Conservation (phyloP, 2,329 filamentous ascomycete genomes). For the Exophiala sideris region DNA sequence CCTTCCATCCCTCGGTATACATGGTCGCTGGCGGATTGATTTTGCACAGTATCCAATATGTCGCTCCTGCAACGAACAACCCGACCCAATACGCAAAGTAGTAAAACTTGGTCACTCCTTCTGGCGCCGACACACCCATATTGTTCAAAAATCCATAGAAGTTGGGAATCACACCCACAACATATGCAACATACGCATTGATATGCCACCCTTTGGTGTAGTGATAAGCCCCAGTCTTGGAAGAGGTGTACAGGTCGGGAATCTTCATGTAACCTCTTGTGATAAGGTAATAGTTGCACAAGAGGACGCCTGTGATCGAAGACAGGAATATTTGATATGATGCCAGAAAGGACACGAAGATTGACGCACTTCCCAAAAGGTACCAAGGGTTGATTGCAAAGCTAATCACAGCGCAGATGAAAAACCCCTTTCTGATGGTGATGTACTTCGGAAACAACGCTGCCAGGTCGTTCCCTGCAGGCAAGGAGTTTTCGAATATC, state of each 20-base stretch:
- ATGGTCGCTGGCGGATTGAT: conserved; percentile 23
- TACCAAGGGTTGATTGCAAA: conserved; percentile 81
- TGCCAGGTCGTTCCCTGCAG: conserved; percentile 14
- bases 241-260: conserved; percentile 35
- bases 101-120: conserved; percentile 47
- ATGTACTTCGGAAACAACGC: conserved; percentile 21
- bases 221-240: conserved; percentile 32
- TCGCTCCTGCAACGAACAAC: conserved; percentile 42
- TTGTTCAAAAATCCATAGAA: conserved; percentile 43
- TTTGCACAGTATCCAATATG: conserved; percentile 29
- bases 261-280: conserved; percentile 36
- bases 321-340: conserved; percentile 38
- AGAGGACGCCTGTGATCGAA: conserved; percentile 42
- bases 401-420: conserved; percentile 75
- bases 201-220: conserved; percentile 38
- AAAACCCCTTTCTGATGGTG: conserved; percentile 44
- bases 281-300: conserved; percentile 45
- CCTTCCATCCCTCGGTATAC: conserved; percentile 32
- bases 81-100: conserved; percentile 56
- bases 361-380: conserved; percentile 53
- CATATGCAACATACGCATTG: conserved; percentile 16
- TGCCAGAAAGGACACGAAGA: conserved; percentile 41
- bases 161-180: conserved; percentile 33
- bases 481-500: conserved; percentile 15
- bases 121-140: conserved; percentile 39